Conservation (phyloP, 257 asterid species). For the Lycium barbarum region DNA sequence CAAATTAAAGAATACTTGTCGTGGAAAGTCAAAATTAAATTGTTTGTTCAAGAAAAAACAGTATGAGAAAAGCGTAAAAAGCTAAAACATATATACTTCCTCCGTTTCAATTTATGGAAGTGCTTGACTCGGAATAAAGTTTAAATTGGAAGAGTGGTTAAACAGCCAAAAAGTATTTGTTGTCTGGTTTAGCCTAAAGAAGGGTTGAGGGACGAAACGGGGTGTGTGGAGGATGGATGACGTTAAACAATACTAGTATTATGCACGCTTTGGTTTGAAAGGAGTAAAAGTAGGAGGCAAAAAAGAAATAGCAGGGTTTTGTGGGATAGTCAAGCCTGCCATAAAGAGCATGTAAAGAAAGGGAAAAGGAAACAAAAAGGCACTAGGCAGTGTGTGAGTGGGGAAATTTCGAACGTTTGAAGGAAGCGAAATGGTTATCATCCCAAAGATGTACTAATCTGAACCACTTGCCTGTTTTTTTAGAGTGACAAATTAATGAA, state of each 20-base stretch:
- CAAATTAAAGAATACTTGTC: neutral
- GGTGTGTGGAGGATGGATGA: neutral
- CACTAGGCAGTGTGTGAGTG: constrained; percentile 18
- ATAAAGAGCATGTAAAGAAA: constrained; percentile 33
- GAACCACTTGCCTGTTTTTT: constrained; percentile 51
- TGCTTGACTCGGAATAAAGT: neutral
- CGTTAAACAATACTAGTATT: constrained; percentile 28
- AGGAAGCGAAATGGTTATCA: constrained; percentile 25
- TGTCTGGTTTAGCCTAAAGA: neutral
- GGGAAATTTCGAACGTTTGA: constrained; percentile 19
- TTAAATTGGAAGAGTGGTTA: neutral
- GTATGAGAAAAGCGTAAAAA: neutral
- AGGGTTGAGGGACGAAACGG: neutral
- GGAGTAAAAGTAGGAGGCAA: constrained; percentile 15
- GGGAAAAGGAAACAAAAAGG: constrained; percentile 26
- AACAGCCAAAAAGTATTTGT: neutral
- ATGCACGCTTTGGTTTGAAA: constrained; percentile 57
- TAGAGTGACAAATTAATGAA: neutral
- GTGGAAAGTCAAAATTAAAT: neutral
- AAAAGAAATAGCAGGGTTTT: constrained; percentile 28
- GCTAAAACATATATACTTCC: neutral
- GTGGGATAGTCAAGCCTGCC: constrained; percentile 38
- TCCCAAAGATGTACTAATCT: constrained; percentile 26
- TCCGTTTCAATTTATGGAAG: neutral
- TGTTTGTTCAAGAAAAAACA: neutral